These are phyloP conservation scores for Aspergillus quadricinctus DNA, from an alignment of 2,329 filamentous ascomycete species.

Conservation along the genomic window DNA sequence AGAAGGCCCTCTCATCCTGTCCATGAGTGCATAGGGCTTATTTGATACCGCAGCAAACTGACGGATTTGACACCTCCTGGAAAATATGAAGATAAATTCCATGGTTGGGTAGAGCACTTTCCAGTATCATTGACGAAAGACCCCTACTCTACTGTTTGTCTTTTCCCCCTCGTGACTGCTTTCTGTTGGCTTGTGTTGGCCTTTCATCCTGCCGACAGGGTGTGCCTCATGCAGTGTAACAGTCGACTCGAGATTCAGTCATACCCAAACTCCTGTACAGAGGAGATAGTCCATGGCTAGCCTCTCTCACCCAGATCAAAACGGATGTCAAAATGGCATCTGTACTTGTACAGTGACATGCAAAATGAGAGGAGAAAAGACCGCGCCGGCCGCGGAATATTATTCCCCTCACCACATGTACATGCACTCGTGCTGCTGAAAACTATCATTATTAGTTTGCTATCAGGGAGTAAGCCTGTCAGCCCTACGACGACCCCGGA, in stretches of 20 bases:
- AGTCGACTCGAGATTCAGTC: background rate
- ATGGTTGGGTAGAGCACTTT: background rate
- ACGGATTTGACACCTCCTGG: background rate
- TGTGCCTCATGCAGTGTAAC: background rate
- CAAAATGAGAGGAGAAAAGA: background rate
- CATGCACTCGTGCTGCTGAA: background rate
- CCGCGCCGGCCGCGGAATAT: background rate
- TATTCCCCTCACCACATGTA: background rate
- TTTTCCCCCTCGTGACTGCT: background rate
- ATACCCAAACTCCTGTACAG: background rate
- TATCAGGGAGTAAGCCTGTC: background rate
- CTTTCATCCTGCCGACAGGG: background rate
- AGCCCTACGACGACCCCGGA: background rate
- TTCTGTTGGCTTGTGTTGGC: background rate
- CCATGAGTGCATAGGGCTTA: background rate
- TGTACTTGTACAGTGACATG: too few relatives aligned
- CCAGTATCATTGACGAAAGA: too few relatives aligned
- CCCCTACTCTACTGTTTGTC: background rate
- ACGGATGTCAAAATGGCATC: too few relatives aligned
- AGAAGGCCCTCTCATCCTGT: background rate
- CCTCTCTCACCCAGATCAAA: background rate
- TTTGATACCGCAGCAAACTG: background rate
- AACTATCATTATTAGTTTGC: too few relatives aligned
- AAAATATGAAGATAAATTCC: background rate
- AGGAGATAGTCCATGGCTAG: background rate